Evolutionary conservation across 2,329 filamentous ascomycete genomes (phyloP).

Genomic region (Cladosporium velox): DNA sequence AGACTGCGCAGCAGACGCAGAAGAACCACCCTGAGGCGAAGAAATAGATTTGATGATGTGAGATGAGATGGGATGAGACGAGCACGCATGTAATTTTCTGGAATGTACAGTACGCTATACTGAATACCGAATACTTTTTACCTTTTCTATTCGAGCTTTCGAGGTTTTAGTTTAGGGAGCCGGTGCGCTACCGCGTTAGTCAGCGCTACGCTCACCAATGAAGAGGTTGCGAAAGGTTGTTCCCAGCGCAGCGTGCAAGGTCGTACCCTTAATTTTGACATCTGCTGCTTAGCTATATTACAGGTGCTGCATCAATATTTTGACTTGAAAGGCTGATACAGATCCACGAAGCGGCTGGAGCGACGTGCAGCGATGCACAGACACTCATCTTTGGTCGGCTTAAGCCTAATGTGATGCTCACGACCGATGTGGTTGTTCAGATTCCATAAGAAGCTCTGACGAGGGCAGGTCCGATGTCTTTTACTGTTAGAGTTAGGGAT

Average conservation of each 20-base stretch:
- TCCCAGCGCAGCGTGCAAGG: not conserved
- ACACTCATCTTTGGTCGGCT: not conserved
- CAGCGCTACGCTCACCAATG: not conserved
- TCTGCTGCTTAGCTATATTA: not conserved
- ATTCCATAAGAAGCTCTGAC: not conserved
- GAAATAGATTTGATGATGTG: slow-evolving; percentile 1
- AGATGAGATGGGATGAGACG: not conserved
- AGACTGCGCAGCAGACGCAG: slow-evolving; percentile 45
- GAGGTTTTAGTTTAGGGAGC: not conserved
- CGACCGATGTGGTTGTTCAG: not conserved
- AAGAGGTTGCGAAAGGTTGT: not conserved
- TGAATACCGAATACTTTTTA: not conserved
- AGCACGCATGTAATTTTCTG: not conserved
- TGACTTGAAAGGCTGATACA: not conserved
- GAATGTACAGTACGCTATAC: slow-evolving; percentile 1
- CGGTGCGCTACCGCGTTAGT: not conserved
- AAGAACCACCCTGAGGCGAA: slow-evolving; percentile 31
- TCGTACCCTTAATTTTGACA: not conserved
- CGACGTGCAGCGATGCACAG: not conserved
- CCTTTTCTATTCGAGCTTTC: not conserved
- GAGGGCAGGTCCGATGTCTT: not conserved
- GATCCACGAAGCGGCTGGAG: not conserved
- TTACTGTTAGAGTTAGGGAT: not conserved
- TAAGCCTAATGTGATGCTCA: not conserved
- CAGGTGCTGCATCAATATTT: not conserved